Evolutionary conservation across 352 stramenopile species (phyloP), one percentile per base, ranked within the genome.

Genomic region (Aphanomyces invadans): DNA sequence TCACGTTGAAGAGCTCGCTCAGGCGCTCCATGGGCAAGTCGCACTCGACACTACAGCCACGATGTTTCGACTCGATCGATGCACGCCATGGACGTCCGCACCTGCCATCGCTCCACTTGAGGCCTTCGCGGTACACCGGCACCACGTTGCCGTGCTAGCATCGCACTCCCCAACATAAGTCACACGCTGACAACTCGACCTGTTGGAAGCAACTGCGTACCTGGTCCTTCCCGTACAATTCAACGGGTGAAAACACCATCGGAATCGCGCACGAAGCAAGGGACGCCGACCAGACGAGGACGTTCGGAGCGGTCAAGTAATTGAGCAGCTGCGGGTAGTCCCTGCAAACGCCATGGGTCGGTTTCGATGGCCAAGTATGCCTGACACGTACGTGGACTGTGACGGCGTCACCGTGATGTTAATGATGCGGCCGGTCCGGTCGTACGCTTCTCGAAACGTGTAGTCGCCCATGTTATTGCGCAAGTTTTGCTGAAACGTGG

Each of bases 1-100:
- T 99, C 21, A 99, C 91, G 74, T 99, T 99, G 77, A 99, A 99
- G 39, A 99, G 86, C 71, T 97, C 89, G 4, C 81, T 87, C n/a
- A 98, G 72, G 21, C 90, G 80, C 69, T 98, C 87, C 95, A 99
- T 98, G 7, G 96, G 96, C 45, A 99, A 74, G 75, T 99, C 97
- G 65, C 81, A 91, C 70, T 95, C 83, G 44, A 95, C 71, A 56
- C 88, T 98, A 26, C 86, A 42, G 36, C 36, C 36, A 42, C 36
- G 7, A 42, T 15, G 36, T n/a, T n/a, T 42, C 36, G 36, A 42
- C 36, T 42, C 36, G 7, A 42, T 42, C 36, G 7, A 7, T 42
- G 7, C 7, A n/a, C n/a, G n/a, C n/a, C n/a, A n/a, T 68, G 54
- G 17, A 60, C 1, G 17, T 31, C 25, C 4, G 19, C 26, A 67